phyloP scores from a whole-genome alignment of 306 rosid species.

The Trifolium subterraneum region DNA sequence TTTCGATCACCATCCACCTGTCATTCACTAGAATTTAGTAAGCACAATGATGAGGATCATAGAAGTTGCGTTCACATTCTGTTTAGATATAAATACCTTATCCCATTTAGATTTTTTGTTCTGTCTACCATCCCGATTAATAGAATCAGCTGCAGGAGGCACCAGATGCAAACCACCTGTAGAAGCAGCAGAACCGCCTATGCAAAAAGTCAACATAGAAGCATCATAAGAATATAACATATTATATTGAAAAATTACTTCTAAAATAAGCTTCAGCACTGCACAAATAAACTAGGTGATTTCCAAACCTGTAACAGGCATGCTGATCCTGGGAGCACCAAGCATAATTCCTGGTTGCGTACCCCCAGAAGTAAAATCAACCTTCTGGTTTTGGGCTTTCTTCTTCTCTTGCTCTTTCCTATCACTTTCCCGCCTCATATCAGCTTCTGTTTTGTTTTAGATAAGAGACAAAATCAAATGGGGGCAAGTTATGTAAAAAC shows the following conservation, averaged over 20 bases:
- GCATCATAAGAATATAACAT: constrained; percentile 30
- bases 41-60: constrained; percentile 30
- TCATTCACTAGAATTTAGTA: constrained; percentile 36
- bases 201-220: constrained; percentile 38
- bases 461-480: constrained; percentile 36
- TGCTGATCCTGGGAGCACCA: constrained; percentile 52
- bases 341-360: constrained; percentile 62
- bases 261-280: constrained; percentile 32
- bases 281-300: constrained; percentile 20
- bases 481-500: constrained; percentile 1
- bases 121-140: constrained; percentile 68
- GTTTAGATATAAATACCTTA: constrained; percentile 51
- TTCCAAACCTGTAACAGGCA: constrained; percentile 58
- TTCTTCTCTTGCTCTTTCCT: constrained; percentile 83
- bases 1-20: constrained; percentile 82
- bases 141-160: constrained; percentile 55
- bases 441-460: constrained; percentile 67
- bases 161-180: constrained; percentile 57
- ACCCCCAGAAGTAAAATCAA: constrained; percentile 71
- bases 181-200: constrained; percentile 54
- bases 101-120: constrained; percentile 71
- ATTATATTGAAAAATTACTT: constrained; percentile 26
- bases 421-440: constrained; percentile 82
- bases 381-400: constrained; percentile 55
- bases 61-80: constrained; percentile 14